A percentile compares a stretch with the other conserved stretches of the same genome.
These are phyloP conservation scores for Boechera stricta DNA, from an alignment of 345 rosid species.

Conservation along the genomic window DNA sequence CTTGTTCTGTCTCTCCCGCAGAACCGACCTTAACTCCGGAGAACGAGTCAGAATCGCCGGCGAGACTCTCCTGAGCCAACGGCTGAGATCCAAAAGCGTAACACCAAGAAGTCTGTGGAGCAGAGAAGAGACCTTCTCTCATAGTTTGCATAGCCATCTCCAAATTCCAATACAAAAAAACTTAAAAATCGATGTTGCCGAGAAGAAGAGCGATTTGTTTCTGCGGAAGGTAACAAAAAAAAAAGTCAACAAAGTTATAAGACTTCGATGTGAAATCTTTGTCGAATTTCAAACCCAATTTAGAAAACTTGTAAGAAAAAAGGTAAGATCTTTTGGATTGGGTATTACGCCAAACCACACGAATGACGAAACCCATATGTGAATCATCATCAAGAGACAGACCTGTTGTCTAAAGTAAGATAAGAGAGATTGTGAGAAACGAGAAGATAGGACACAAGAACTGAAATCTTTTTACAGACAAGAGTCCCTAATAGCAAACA, in stretches of 20 bases:
- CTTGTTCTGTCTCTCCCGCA: conserved; percentile 52
- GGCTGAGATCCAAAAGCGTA: conserved; percentile 61
- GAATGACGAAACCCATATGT: conserved; percentile 37
- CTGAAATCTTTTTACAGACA: conserved; percentile 28
- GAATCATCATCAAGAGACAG: conserved; percentile 46
- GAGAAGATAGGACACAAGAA: conserved; percentile 23
- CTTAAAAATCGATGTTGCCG: neutral
- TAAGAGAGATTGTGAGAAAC: conserved; percentile 21
- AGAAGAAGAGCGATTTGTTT: conserved; percentile 34
- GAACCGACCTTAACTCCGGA: conserved; percentile 50
- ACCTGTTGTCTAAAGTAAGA: conserved; percentile 39
- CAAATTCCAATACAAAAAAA: conserved; percentile 19
- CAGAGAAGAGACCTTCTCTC: conserved; percentile 66
- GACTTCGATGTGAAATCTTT: conserved; percentile 27
- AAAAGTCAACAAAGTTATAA: conserved; percentile 36
- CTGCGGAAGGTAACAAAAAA: conserved; percentile 45
- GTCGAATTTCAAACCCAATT: conserved; percentile 20
- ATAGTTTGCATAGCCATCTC: conserved; percentile 83
- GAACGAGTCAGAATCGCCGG: conserved; percentile 54
- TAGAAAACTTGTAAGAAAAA: conserved; percentile 6
- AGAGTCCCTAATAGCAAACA: conserved; percentile 30
- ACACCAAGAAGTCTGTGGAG: conserved; percentile 72
- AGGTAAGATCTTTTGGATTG: conserved; percentile 40
- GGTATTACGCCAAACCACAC: conserved; percentile 42
- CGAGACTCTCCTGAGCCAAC: conserved; percentile 51